Percentiles rank a stretch among this genome's conserved stretches.
phyloP scores from a whole-genome alignment of 2,329 filamentous ascomycete genomes.

The Delphinella strobiligena region DNA sequence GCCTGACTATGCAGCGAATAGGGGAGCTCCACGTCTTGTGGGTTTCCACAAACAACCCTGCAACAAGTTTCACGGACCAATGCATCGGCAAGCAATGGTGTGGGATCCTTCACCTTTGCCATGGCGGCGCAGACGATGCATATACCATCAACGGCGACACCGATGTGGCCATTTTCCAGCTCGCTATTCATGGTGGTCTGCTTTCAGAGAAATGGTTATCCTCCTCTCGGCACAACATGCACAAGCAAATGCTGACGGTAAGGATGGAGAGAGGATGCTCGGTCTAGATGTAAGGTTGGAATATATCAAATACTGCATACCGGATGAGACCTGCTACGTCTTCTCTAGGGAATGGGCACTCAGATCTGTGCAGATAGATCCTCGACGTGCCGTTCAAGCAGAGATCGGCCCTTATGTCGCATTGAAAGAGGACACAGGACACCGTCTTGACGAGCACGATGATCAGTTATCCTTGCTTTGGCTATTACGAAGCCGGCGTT shows the following conservation, averaged over 20 bases:
- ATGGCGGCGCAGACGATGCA: constrained; percentile 20
- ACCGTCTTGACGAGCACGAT: constrained; percentile 12
- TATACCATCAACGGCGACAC: constrained; percentile 17
- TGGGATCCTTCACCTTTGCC: constrained; percentile 16
- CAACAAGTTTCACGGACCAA: constrained; percentile 21
- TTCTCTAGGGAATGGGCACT: not conserved
- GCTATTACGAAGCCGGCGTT: not conserved
- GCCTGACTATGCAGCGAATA: constrained; percentile 22
- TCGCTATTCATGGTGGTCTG: constrained; percentile 22
- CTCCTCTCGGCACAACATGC: constrained; percentile 3
- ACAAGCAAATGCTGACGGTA: constrained; percentile 6
- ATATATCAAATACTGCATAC: constrained; percentile 21
- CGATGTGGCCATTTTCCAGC: constrained; percentile 17
- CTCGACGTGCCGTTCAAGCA: constrained; percentile 9
- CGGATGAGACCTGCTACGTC: constrained; percentile 11
- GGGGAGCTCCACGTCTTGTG: constrained; percentile 17
- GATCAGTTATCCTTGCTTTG: not conserved
- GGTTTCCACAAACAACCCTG: constrained; percentile 21
- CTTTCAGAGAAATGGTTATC: constrained; percentile 16
- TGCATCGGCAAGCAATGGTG: not conserved
- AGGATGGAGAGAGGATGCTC: constrained; percentile 4
- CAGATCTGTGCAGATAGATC: constrained; percentile 5
- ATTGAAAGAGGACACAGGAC: constrained; percentile 7
- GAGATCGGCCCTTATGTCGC: constrained; percentile 12
- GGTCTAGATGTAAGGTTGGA: constrained; percentile 17